phyloP scores from a whole-genome alignment of 2,329 filamentous ascomycete species.

The Sarocladium oryzae region DNA sequence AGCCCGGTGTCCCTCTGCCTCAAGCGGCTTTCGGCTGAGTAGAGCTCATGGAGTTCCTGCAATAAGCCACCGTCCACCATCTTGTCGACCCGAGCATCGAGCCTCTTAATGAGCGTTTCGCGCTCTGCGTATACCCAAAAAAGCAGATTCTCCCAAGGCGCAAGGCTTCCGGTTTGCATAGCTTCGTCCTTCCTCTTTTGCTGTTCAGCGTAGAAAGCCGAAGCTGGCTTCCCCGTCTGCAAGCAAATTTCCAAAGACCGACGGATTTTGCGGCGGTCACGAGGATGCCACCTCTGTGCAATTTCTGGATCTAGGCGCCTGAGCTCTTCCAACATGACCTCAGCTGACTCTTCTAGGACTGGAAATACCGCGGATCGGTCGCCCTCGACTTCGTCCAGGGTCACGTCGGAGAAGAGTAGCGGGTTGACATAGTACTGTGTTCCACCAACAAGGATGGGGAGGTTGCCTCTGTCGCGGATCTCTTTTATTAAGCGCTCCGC shows the following conservation, averaged over 20 bases:
- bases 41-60: slow-evolving; percentile 41
- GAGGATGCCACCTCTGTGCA: slow-evolving; percentile 90
- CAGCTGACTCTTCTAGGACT: slow-evolving; percentile 64
- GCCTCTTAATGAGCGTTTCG: slow-evolving; percentile 59
- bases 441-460: slow-evolving; percentile 89
- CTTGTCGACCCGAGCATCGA: slow-evolving; percentile 72
- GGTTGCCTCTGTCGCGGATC: slow-evolving; percentile 68
- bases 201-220: slow-evolving; percentile 82
- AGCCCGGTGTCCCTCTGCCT: not conserved
- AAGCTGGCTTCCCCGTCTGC: slow-evolving; percentile 72
- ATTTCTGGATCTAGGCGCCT: slow-evolving; percentile 79
- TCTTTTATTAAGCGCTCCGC: slow-evolving; percentile 65
- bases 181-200: slow-evolving; percentile 30
- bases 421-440: slow-evolving; percentile 94
- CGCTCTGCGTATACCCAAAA: slow-evolving; percentile 83
- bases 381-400: slow-evolving; percentile 33
- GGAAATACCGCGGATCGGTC: slow-evolving; percentile 46
- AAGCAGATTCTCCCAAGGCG: slow-evolving; percentile 54
- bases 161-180: slow-evolving; percentile 8
- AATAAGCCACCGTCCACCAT: slow-evolving; percentile 62
- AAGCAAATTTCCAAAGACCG: slow-evolving; percentile 88
- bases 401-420: slow-evolving; percentile 68
- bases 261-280: slow-evolving; percentile 82
- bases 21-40: slow-evolving; percentile 30
- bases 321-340: slow-evolving; percentile 66